These are phyloP conservation scores for Populus nigra DNA, from an alignment of 345 rosid genomes.

Conservation along the genomic window DNA sequence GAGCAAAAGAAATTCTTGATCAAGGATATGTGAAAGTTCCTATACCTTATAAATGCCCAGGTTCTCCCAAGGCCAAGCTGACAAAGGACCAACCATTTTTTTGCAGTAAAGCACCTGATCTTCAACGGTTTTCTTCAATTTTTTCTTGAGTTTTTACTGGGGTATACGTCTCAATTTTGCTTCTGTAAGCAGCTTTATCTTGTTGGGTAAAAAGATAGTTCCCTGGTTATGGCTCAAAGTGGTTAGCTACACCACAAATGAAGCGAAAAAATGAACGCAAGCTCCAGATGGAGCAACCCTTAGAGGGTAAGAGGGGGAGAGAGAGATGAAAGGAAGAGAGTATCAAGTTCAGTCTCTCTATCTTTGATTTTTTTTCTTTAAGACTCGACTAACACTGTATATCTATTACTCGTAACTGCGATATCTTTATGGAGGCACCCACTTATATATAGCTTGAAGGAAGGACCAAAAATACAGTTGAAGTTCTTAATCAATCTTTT, in stretches of 20 bases:
- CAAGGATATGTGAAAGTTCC: background rate
- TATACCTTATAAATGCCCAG: conserved; percentile 74
- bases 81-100: conserved; percentile 51
- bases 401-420: background rate
- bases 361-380: background rate
- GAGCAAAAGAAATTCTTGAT: too few relatives aligned
- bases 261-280: background rate
- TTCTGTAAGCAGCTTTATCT: background rate
- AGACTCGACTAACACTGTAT: background rate
- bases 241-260: background rate
- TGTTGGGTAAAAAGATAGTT: background rate
- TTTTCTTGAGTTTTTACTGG: background rate
- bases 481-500: background rate
- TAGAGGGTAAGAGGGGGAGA: background rate
- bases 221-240: background rate
- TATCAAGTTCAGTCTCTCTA: background rate
- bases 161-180: background rate
- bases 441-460: conserved; percentile 11
- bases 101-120: background rate
- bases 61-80: conserved; percentile 92
- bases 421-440: background rate
- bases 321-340: background rate
- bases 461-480: background rate
- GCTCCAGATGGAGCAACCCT: background rate
- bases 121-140: background rate